Evolutionary conservation across 768 basidiomycete species (phyloP), one percentile per base, ranked within the genome.

Genomic region (Cystofilobasidium capitatum): DNA sequence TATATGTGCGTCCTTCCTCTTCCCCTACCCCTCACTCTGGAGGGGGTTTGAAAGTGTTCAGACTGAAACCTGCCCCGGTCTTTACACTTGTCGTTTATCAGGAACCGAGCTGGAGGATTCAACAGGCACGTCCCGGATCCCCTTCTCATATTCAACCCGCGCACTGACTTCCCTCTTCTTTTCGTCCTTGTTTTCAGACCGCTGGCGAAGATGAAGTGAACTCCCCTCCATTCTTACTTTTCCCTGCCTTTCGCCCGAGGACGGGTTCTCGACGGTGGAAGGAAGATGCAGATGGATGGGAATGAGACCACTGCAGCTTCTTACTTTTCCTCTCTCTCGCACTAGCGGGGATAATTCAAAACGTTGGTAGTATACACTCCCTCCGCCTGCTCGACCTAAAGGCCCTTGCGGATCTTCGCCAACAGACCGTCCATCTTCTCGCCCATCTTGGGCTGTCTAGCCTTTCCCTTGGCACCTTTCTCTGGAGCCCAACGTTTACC

Each of bases 151-250:
- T 20, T 57, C 42, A 26, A 45, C 49, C 14, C 10, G 20, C 47
- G 16, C 6, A 29, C 42, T 51, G 0, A 7, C 17, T 17, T 47
- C 45, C 7, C 37, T 17, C 61, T 47, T 60, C 58, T 42, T 61
- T 45, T 35, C 44, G 39, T 73, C 76, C 66, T 74, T 71, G 36
- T 74, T 74, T 44, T 72, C 77, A 90, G 91, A 72, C 92, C 93
- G 22, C 78, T 97, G 70, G 93, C 96, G 79, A 93, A 93, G 80
- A 91, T 96, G 81, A 94, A 93, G 79, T 94, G 81, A 49, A 9
- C 7, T 24, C 22, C n/a, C 13, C 31, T n/a, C 20, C 24, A 29
- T 35, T 24, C 16, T n/a, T n/a, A n/a, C n/a, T n/a, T n/a, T n/a
- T n/a, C n/a, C n/a, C n/a, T n/a, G n/a, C n/a, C n/a, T n/a, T n/a